Base-by-base conservation (phyloP, 2,329 filamentous ascomycete genomes). In the Trichoderma cornu-damae region DNA sequence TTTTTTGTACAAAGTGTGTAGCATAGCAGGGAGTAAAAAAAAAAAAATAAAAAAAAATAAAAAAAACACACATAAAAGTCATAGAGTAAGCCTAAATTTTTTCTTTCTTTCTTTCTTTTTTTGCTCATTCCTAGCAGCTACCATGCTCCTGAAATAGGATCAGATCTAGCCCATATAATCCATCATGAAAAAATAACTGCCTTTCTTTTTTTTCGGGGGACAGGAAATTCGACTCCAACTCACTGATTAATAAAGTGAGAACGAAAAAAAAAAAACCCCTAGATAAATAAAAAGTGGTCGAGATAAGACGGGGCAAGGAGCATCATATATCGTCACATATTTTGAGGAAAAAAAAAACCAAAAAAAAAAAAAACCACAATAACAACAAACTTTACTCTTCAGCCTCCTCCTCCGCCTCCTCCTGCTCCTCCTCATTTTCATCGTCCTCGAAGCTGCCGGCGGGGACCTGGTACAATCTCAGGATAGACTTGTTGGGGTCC, bases 401-500 rank as follows among this genome's bases (percentile, higher is more conserved):
- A 16, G 66, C 67, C 50, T 63, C 69, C 59, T 68, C 67, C 46
- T 78, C 80, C 53, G 78, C 80, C 64, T 76, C 76, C 34, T 76
- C 77, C 32, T 75, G 72, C 60, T 79, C 80, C 48, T 80, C 80
- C 60, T 89, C 88, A 52, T 95, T 90, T 3, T 83, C 88, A 32
- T 93, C 89, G 67, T 97, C 93, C 67, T 97, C 94, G 70, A 97
- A 93, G 61, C 90, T 94, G 67, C 87, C 85, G 51, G 83, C 76
- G 1, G 94, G 94, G 6, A 99, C 89, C 72, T 92, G 87, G 78
- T 99, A 99, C 68, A 99, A 77, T 62, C 94, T 86, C 63, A 99
- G 84, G 62, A 96, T 90, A 59, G 88, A 84, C 86, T 96, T 97
- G 82, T 99, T 99, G 59, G 94, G 94, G 74, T 99, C 94, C 86